Conservation (phyloP, 2,329 filamentous ascomycete species). For the Colletotrichum viniferum region DNA sequence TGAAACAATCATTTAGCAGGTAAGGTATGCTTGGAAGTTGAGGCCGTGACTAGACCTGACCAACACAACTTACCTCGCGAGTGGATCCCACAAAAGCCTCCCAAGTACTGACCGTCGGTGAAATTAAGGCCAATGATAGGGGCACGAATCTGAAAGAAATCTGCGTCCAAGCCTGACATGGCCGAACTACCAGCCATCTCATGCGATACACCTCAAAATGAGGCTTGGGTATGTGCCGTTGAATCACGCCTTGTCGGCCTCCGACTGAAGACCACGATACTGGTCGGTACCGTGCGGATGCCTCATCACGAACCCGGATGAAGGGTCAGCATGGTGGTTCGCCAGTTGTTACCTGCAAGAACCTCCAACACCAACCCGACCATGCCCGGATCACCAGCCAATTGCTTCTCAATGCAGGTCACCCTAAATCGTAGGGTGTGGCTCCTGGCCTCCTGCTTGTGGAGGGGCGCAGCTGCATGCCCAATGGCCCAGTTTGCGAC, state of each 20-base stretch:
- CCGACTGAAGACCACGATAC: background rate
- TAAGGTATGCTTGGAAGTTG: background rate
- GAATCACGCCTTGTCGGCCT: background rate
- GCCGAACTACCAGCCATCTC: background rate
- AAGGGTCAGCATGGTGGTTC: background rate
- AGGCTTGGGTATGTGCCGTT: too few species aligned
- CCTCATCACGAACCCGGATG: background rate
- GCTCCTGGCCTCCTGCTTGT: background rate
- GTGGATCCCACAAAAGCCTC: rapidly evolving
- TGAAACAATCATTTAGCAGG: rapidly evolving
- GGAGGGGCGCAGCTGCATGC: background rate
- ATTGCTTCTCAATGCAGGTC: background rate
- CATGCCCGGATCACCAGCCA: background rate
- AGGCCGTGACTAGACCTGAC: rapidly evolving
- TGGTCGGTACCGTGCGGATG: background rate
- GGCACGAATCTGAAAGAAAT: background rate
- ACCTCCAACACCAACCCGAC: background rate
- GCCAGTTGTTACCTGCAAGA: background rate
- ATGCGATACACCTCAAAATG: too few species aligned
- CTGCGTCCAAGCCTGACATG: background rate
- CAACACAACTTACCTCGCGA: rapidly evolving
- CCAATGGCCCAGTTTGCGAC: background rate
- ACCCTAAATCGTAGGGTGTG: background rate
- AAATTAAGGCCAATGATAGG: background rate
- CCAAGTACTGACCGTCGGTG: background rate